Base-by-base conservation (phyloP, 495 filamentous ascomycete genomes). In the Stereocaulon alpinum region DNA sequence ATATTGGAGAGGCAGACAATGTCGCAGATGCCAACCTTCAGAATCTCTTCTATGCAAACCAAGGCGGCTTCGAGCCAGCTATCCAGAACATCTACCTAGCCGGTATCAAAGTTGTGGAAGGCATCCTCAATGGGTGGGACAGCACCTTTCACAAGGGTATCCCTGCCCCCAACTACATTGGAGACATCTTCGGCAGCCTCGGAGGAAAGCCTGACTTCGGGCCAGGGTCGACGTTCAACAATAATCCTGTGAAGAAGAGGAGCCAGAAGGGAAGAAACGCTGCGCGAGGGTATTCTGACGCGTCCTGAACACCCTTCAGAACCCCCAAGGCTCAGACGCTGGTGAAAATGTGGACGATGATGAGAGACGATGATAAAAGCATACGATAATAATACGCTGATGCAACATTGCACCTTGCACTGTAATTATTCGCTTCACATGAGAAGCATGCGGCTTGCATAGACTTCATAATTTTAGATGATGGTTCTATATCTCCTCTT, bases 121-220 rank as follows among this genome's bases (percentile, higher is more conserved):
- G 85, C 2, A 86, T 91, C 59, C 40, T 88, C 29, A 56, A 63
- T 0, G 74, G 68, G 2, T 91, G 87, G 86, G 62, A 83, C 5
- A 62, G 57, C 17, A 82, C 70, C 0, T 91, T 85, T 61, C 67
- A 73, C 29, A 58, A 64, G 22, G 86, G 87, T 14, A 69, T 89
- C 52, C 76, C 79, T 67, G 71, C 85, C 0, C 72, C 57, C 17
- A 91, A 89, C 65, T 89, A 89, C 61, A 73, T 91, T 37, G 87
- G 87, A 9, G 84, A 89, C 67, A 82, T 88, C 53, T 82, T 86
- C 58, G 86, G 85, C 10, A 80, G 80, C 9, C 63, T 88, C 41
- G 84, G 86, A 15, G 84, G 83, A 6, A 64, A 65, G 29, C 85
- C 85, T 0, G 82, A 86, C 67, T 88, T 87, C 71, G 86, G 85